Evolutionary conservation across 2,329 filamentous ascomycete species (phyloP).

Genomic region (Penicillium sp.): DNA sequence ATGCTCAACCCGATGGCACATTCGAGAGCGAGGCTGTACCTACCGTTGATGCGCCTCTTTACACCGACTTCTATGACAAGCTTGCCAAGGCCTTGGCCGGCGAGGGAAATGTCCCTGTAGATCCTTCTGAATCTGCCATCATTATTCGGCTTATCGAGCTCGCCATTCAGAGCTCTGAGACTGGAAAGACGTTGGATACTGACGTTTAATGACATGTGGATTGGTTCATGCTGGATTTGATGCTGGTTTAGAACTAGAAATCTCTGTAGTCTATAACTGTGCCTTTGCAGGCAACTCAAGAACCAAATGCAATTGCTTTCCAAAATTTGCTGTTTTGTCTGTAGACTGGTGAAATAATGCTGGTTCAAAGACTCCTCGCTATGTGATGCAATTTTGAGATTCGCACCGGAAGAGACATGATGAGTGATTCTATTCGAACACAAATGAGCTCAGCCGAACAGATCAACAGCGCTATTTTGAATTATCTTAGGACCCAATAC

Average conservation of each 20-base stretch:
- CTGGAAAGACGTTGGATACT: neutral
- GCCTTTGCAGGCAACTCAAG: too few species aligned
- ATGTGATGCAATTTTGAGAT: neutral
- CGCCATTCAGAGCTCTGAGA: neutral
- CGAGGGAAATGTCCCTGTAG: neutral
- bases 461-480: conserved; percentile 40
- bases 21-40: neutral
- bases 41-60: neutral
- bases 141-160: neutral
- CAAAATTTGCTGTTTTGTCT: too few species aligned
- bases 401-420: neutral
- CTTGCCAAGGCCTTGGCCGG: neutral
- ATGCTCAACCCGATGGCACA: neutral
- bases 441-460: conserved; percentile 34
- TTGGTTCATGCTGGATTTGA: too few species aligned
- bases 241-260: too few species aligned
- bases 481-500: conserved; percentile 47
- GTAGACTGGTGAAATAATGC: too few species aligned
- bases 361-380: too few species aligned
- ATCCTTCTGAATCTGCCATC: neutral
- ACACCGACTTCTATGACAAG: neutral
- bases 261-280: too few species aligned
- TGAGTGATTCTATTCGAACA: neutral
- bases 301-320: too few species aligned
- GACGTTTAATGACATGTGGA: neutral